Evolutionary conservation across 805 yeast genomes (phyloP).

Genomic region (Ogataea chonburiensis): DNA sequence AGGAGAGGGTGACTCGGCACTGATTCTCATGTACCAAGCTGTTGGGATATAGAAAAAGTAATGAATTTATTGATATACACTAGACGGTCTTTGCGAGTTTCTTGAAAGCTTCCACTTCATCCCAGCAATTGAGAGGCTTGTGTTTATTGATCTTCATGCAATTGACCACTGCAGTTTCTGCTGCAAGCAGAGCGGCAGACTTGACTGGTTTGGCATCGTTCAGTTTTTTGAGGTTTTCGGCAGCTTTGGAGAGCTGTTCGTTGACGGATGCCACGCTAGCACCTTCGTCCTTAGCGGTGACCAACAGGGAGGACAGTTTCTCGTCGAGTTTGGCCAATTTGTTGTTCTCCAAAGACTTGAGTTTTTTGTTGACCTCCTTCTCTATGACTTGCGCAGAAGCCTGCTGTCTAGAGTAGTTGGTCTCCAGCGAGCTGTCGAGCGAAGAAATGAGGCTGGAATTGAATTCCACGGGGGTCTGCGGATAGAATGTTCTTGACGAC

Average conservation of each 20-base stretch:
- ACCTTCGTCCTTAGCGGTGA: constrained; percentile 32
- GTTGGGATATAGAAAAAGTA: constrained; percentile 44
- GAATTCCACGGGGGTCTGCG: constrained; percentile 66
- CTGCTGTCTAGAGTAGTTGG: constrained; percentile 71
- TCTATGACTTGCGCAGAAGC: constrained; percentile 65
- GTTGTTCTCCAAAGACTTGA: constrained; percentile 52
- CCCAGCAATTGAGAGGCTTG: constrained; percentile 77
- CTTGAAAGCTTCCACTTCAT: constrained; percentile 70
- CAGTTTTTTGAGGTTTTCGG: constrained; percentile 34
- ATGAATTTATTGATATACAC: constrained; percentile 4
- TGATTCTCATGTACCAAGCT: constrained; percentile 82
- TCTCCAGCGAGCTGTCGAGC: constrained; percentile 56
- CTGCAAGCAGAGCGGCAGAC: constrained; percentile 41
- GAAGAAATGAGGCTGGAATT: constrained; percentile 62
- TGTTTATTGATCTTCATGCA: constrained; percentile 66
- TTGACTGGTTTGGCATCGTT: constrained; percentile 30
- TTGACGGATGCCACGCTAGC: constrained; percentile 29
- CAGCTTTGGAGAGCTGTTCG: constrained; percentile 36
- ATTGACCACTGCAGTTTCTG: constrained; percentile 49
- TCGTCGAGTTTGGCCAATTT: constrained; percentile 51
- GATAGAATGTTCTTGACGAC: constrained; percentile 59
- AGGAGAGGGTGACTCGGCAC: constrained; percentile 95
- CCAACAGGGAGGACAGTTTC: constrained; percentile 44
- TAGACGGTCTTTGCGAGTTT: constrained; percentile 40
- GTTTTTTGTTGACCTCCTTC: constrained; percentile 58